Percentiles rank a stretch among this genome's conserved stretches.
These are phyloP conservation scores for Arthrobotrys musiformis DNA, from an alignment of 2,329 filamentous ascomycete species.

Conservation along the genomic window DNA sequence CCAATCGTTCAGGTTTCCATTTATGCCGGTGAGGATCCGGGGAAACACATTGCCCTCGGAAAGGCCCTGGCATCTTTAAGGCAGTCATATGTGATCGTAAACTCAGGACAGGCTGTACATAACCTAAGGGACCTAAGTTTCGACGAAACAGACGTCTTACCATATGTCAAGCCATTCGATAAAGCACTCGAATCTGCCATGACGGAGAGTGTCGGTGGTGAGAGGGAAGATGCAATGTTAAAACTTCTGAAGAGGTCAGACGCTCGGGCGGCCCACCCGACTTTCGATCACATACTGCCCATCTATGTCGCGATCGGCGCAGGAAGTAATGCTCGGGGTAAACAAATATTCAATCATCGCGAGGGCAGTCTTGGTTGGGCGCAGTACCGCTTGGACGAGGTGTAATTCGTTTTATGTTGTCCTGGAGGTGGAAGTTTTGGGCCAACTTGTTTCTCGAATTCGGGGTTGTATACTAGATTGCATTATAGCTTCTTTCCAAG, in stretches of 20 bases:
- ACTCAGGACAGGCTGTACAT: slow-evolving; percentile 79
- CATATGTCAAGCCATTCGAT: slow-evolving; percentile 74
- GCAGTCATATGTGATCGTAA: slow-evolving; percentile 75
- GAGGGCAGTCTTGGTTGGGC: slow-evolving; percentile 69
- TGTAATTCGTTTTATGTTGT: not conserved
- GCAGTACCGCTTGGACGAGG: slow-evolving; percentile 63
- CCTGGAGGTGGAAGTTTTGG: not conserved
- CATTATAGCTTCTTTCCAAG: not conserved
- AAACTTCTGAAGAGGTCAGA: slow-evolving; percentile 66
- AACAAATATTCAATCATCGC: slow-evolving; percentile 65
- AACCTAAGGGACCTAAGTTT: slow-evolving; percentile 69
- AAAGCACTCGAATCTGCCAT: slow-evolving; percentile 75
- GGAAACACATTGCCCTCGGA: slow-evolving; percentile 75
- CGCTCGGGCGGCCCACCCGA: slow-evolving; percentile 72
- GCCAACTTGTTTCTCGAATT: not conserved
- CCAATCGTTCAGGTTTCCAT: slow-evolving; percentile 79
- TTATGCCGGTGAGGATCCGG: slow-evolving; percentile 72
- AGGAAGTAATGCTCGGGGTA: slow-evolving; percentile 66
- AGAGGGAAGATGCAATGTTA: slow-evolving; percentile 64
- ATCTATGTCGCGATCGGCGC: slow-evolving; percentile 71
- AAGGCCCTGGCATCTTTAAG: slow-evolving; percentile 74
- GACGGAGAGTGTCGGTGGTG: slow-evolving; percentile 62
- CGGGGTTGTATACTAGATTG: slow-evolving; percentile 1
- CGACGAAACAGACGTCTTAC: slow-evolving; percentile 66
- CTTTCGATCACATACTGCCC: slow-evolving; percentile 72